Percentiles rank a stretch among this genome's conserved stretches.
These are phyloP conservation scores for Trichosporon ovoides DNA, from an alignment of 1,284 basidiomycete genomes.

Conservation along the genomic window DNA sequence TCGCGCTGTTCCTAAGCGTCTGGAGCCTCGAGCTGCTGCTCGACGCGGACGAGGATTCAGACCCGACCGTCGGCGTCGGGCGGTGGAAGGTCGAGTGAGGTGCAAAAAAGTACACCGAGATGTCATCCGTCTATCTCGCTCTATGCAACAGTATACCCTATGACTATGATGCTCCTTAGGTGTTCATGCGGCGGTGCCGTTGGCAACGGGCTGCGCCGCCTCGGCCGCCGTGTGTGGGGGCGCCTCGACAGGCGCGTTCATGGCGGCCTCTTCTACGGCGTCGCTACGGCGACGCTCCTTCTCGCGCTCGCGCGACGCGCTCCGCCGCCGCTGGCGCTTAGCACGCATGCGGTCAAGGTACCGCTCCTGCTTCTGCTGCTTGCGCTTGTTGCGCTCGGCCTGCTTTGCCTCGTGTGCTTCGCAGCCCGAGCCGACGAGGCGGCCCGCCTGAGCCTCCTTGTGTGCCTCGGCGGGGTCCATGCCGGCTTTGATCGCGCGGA, in stretches of 20 bases:
- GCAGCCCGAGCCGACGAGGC: slow-evolving; percentile 45
- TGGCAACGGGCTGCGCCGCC: not conserved
- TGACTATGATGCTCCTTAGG: not conserved
- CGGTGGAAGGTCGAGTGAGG: slow-evolving; percentile 45
- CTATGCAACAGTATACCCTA: not conserved
- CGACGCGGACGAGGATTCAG: slow-evolving; percentile 48
- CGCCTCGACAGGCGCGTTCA: not conserved
- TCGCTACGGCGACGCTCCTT: slow-evolving; percentile 1
- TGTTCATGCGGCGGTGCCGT: not conserved
- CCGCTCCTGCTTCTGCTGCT: slow-evolving; percentile 29
- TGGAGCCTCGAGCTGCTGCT: slow-evolving; percentile 48
- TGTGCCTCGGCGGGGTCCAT: slow-evolving; percentile 36
- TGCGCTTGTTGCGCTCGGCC: slow-evolving; percentile 36
- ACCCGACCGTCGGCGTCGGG: slow-evolving; percentile 19
- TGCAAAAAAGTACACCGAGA: not conserved
- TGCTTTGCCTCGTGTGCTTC: slow-evolving; percentile 50
- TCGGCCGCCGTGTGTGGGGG: not conserved
- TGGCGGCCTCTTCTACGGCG: slow-evolving; percentile 1
- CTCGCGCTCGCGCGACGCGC: slow-evolving; percentile 4
- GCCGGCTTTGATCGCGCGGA: slow-evolving; percentile 33
- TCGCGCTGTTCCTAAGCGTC: slow-evolving; percentile 46
- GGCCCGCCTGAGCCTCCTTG: slow-evolving; percentile 24
- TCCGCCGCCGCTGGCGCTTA: slow-evolving; percentile 4
- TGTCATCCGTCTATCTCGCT: slow-evolving; percentile 10
- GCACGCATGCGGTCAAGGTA: slow-evolving; percentile 4